Evolutionary conservation across 106 monocot species (phyloP).

Genomic region (Dendrobium chrysotoxum): DNA sequence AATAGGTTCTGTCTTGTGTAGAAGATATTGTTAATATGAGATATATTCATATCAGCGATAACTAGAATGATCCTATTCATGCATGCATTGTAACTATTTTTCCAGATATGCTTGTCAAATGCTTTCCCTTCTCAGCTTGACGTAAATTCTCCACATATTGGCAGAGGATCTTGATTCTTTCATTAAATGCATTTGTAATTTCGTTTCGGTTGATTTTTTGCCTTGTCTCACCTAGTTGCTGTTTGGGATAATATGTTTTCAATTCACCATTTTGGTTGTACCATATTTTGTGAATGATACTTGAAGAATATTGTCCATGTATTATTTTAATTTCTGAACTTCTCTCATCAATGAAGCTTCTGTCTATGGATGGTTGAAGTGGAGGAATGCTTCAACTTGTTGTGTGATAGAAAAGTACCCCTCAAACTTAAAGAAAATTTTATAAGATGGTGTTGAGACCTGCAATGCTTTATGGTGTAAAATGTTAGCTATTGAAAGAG

Average conservation of each 20-base stretch:
- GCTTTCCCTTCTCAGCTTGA: neutral
- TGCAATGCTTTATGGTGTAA: too few relatives aligned
- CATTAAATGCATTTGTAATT: neutral
- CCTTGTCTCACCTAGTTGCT: neutral
- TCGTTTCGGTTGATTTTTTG: neutral
- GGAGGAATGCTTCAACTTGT: too few relatives aligned
- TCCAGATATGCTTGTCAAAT: too few relatives aligned
- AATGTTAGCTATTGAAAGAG: too few relatives aligned
- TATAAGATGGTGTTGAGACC: too few relatives aligned
- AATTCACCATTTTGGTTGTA: neutral
- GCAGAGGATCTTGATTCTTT: neutral
- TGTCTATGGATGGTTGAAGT: too few relatives aligned
- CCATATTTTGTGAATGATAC: neutral
- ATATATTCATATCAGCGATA: neutral
- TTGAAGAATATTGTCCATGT: constrained; percentile 1
- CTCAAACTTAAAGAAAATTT: too few relatives aligned
- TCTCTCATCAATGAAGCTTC: neutral
- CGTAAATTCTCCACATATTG: neutral
- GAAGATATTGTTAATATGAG: neutral
- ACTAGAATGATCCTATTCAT: neutral
- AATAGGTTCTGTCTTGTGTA: too few relatives aligned
- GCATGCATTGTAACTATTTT: too few relatives aligned
- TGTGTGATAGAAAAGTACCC: too few relatives aligned
- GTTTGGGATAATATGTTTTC: neutral
- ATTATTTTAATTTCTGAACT: neutral